phyloP scores from a whole-genome alignment of 1,284 basidiomycete genomes.

The Tausonia pullulans region DNA sequence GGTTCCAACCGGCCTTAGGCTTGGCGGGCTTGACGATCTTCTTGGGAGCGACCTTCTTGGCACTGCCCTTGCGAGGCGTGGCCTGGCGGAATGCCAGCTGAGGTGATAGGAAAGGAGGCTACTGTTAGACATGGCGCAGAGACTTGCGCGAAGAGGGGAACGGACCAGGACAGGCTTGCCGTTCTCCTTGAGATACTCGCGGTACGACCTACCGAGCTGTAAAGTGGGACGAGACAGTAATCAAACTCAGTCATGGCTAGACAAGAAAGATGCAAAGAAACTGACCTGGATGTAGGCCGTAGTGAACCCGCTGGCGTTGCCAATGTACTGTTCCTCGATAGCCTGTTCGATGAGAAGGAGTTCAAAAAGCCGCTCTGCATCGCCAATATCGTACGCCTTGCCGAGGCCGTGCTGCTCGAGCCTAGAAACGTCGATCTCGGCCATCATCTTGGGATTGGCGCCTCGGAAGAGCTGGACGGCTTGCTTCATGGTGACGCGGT shows the following conservation, averaged over 20 bases:
- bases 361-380: constrained; percentile 32
- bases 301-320: constrained; percentile 29
- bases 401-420: constrained; percentile 25
- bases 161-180: constrained; percentile 19
- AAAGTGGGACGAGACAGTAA: neutral
- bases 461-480: constrained; percentile 32
- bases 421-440: constrained; percentile 25
- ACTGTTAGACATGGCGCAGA: constrained; percentile 4
- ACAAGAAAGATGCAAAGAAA: neutral
- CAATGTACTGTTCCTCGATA: constrained; percentile 26
- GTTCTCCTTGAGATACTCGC: constrained; percentile 19
- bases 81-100: constrained; percentile 14
- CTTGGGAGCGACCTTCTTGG: neutral
- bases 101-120: neutral
- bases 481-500: constrained; percentile 29
- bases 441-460: constrained; percentile 22
- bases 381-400: constrained; percentile 26
- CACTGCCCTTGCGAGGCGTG: constrained; percentile 10
- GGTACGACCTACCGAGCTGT: constrained; percentile 25
- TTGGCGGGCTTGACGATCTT: neutral
- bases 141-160: constrained; percentile 26
- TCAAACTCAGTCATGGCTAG: neutral
- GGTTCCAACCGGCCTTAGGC: constrained; percentile 3
- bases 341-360: constrained; percentile 29
- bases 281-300: constrained; percentile 33